Percentiles rank a stretch among this genome's conserved stretches.
Conservation (phyloP, 768 basidiomycete genomes). For the Termitomyces sp. region DNA sequence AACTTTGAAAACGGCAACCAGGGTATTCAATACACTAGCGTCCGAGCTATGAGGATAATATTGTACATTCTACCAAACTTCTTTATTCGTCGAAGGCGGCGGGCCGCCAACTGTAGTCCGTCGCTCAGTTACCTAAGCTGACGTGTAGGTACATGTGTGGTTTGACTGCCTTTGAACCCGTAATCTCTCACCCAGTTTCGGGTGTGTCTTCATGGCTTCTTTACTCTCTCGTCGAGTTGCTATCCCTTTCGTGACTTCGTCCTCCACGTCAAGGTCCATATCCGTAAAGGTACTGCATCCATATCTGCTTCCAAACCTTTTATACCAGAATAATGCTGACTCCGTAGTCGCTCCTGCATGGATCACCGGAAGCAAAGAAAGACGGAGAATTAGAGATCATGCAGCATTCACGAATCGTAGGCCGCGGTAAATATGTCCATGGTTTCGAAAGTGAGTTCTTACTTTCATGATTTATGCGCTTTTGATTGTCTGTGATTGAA, state of each 20-base stretch:
- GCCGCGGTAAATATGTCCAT: constrained; percentile 92
- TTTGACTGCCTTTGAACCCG: constrained; percentile 4
- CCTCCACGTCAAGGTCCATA: constrained; percentile 44
- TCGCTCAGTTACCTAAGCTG: constrained; percentile 8
- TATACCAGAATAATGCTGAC: constrained; percentile 17
- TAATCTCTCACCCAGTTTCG: neutral
- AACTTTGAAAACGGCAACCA: neutral
- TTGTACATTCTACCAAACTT: too few relatives aligned
- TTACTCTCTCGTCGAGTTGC: constrained; percentile 29
- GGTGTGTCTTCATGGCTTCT: constrained; percentile 27
- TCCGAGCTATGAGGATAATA: neutral
- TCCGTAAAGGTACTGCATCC: constrained; percentile 58
- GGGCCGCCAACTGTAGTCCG: neutral
- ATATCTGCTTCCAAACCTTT: constrained; percentile 11
- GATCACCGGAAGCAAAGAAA: constrained; percentile 86
- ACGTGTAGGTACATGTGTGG: neutral
- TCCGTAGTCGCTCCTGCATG: constrained; percentile 81
- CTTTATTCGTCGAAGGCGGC: neutral
- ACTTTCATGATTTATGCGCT: neutral
- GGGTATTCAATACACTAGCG: neutral
- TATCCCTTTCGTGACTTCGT: constrained; percentile 22
- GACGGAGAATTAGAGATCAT: constrained; percentile 73
- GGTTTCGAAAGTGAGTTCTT: constrained; percentile 74
- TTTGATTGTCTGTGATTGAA: constrained; percentile 13
- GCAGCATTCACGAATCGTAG: constrained; percentile 88